Percentiles rank a stretch among this genome's conserved stretches.
Conservation (phyloP, 805 yeast genomes). For the Maudiozyma turicensis region DNA sequence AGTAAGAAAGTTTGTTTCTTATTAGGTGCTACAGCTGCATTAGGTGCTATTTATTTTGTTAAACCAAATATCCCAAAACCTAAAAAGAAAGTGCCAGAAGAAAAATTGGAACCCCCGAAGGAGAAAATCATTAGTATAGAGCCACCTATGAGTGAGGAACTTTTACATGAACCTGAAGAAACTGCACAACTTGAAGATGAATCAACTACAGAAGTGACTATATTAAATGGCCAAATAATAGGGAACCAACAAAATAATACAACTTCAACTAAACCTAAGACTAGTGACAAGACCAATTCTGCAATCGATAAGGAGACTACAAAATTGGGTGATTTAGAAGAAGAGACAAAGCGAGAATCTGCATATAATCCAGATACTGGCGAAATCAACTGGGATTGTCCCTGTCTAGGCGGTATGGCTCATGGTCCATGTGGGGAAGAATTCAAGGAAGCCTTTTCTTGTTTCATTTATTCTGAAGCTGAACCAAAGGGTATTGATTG, state of each 20-base stretch:
- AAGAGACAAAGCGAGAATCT: slow-evolving; percentile 40
- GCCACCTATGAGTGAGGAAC: background rate
- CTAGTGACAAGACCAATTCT: background rate
- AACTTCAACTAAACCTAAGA: background rate
- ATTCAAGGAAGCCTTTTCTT: slow-evolving; percentile 88
- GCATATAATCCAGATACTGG: slow-evolving; percentile 97
- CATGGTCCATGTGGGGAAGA: slow-evolving; percentile 98
- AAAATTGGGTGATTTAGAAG: slow-evolving; percentile 79
- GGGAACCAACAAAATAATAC: background rate
- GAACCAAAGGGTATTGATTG: slow-evolving; percentile 98
- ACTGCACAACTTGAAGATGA: background rate
- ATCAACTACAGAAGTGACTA: background rate
- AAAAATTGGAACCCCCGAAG: background rate
- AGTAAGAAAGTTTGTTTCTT: background rate
- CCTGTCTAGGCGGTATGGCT: slow-evolving; percentile 99
- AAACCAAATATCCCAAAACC: background rate
- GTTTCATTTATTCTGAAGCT: slow-evolving; percentile 87
- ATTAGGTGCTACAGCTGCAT: background rate
- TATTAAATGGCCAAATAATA: background rate
- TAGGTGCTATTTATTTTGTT: slow-evolving; percentile 1
- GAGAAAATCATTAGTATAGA: background rate
- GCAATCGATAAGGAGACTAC: slow-evolving; percentile 61
- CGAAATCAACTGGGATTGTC: slow-evolving; percentile 99
- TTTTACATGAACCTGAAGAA: background rate
- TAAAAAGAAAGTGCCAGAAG: background rate